A percentile compares a stretch with the other conserved stretches of the same genome.
Evolutionary conservation across 1,139 yeast species (phyloP).

Genomic region (Hanseniaspora uvarum): DNA sequence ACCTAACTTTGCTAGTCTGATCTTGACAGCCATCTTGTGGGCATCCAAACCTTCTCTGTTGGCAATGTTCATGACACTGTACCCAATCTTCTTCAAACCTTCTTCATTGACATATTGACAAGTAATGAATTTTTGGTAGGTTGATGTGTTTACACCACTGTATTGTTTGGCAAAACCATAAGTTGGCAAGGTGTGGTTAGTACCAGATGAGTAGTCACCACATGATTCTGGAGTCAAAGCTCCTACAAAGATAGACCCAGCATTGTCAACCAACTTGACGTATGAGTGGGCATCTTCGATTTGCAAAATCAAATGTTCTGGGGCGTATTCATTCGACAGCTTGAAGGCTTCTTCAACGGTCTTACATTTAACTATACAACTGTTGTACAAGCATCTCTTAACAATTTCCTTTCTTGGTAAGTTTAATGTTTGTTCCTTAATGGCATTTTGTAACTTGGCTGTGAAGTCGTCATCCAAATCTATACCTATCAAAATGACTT

Average conservation of each 20-base stretch:
- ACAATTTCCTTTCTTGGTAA: slow-evolving; percentile 91
- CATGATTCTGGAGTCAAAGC: slow-evolving; percentile 94
- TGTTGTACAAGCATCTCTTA: slow-evolving; percentile 82
- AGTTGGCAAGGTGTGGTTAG: slow-evolving; percentile 95
- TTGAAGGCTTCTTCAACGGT: slow-evolving; percentile 67
- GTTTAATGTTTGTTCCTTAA: slow-evolving; percentile 69
- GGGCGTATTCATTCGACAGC: slow-evolving; percentile 84
- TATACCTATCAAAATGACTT: slow-evolving; percentile 83
- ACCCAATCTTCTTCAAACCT: slow-evolving; percentile 80
- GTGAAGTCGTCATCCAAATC: slow-evolving; percentile 52
- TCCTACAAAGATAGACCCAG: slow-evolving; percentile 95
- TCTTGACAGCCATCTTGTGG: slow-evolving; percentile 90
- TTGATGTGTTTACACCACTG: slow-evolving; percentile 92
- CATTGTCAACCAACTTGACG: slow-evolving; percentile 71
- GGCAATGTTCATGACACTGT: slow-evolving; percentile 95
- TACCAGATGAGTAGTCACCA: slow-evolving; percentile 96
- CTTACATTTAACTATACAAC: slow-evolving; percentile 62
- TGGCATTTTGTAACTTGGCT: slow-evolving; percentile 64
- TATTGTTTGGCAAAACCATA: slow-evolving; percentile 97
- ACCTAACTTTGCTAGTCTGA: slow-evolving; percentile 77
- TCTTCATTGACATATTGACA: slow-evolving; percentile 78
- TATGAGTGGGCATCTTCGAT: slow-evolving; percentile 63
- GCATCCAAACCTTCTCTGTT: slow-evolving; percentile 94
- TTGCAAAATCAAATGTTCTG: slow-evolving; percentile 92
- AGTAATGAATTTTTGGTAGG: slow-evolving; percentile 90